A percentile compares a stretch with the other conserved stretches of the same genome.
Evolutionary conservation across 2,329 filamentous ascomycete genomes (phyloP).

Genomic region (Nothomitra cinnamomea): DNA sequence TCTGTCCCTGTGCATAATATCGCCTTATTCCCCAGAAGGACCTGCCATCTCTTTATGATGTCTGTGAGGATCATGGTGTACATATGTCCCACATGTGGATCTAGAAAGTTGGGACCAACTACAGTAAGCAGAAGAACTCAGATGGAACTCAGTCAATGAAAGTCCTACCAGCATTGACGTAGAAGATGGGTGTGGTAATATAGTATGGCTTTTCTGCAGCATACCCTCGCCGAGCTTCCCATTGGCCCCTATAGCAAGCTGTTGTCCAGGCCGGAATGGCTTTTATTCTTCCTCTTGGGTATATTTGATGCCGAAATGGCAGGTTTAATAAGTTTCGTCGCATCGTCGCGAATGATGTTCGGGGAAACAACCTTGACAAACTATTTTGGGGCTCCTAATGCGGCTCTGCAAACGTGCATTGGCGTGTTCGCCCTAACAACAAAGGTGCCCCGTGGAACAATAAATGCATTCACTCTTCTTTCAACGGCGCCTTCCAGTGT

Average conservation of each 20-base stretch:
- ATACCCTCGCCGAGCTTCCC: not conserved
- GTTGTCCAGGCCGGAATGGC: not conserved
- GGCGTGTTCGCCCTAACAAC: not conserved
- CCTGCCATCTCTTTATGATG: constrained; percentile 81
- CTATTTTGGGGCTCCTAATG: no score
- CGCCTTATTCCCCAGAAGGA: constrained; percentile 52
- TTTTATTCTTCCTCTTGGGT: not conserved
- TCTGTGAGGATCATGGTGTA: constrained; percentile 87
- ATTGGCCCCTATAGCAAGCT: not conserved
- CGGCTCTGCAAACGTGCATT: no score
- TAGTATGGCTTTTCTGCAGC: constrained; percentile 63
- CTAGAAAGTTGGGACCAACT: constrained; percentile 26
- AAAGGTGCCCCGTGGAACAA: not conserved
- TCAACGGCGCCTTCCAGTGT: not conserved
- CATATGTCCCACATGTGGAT: constrained; percentile 85
- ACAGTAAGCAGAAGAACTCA: constrained; percentile 1
- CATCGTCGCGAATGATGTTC: not conserved
- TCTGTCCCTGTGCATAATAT: constrained; percentile 83
- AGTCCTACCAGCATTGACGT: constrained; percentile 75
- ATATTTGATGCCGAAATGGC: not conserved
- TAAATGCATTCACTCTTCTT: not conserved
- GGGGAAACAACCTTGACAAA: not conserved
- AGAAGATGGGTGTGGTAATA: constrained; percentile 93
- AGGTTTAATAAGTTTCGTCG: not conserved
- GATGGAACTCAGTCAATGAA: not conserved